Evolutionary conservation across 306 rosid genomes (phyloP).

Genomic region (Acacia acuminata): DNA sequence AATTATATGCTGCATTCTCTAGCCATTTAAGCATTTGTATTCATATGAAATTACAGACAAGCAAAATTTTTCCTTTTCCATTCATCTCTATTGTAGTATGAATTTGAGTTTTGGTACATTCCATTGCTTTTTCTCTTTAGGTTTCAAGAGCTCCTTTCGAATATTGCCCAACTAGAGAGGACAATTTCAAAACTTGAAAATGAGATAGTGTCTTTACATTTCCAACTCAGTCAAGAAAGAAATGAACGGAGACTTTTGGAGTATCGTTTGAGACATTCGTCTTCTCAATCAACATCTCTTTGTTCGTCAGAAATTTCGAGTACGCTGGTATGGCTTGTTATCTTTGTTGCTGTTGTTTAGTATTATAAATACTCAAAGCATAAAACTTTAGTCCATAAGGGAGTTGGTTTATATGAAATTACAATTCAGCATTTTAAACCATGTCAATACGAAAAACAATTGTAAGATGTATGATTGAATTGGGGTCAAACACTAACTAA

Average conservation of each 20-base stretch:
- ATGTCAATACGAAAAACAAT: neutral
- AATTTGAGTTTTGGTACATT: constrained; percentile 4
- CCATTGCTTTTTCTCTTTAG: constrained; percentile 30
- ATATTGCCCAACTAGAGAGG: constrained; percentile 55
- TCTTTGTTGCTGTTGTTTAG: neutral
- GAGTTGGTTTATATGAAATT: neutral
- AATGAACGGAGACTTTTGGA: constrained; percentile 76
- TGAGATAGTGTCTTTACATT: constrained; percentile 70
- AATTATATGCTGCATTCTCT: neutral
- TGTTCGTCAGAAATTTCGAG: constrained; percentile 39
- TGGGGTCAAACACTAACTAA: neutral
- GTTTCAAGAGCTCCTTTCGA: constrained; percentile 62
- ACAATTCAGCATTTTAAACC: neutral
- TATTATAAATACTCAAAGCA: neutral
- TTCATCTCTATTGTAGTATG: constrained; percentile 3
- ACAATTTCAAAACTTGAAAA: constrained; percentile 59
- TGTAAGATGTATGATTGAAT: neutral
- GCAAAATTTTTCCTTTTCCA: neutral
- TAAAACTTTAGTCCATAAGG: neutral
- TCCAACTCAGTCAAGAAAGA: constrained; percentile 80
- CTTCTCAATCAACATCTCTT: constrained; percentile 50
- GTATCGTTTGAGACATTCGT: constrained; percentile 57
- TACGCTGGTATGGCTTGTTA: constrained; percentile 35
- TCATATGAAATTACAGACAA: neutral
- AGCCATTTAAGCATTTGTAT: neutral